Base-by-base conservation (phyloP, 805 yeast genomes). In the Yarrowia porcina region DNA sequence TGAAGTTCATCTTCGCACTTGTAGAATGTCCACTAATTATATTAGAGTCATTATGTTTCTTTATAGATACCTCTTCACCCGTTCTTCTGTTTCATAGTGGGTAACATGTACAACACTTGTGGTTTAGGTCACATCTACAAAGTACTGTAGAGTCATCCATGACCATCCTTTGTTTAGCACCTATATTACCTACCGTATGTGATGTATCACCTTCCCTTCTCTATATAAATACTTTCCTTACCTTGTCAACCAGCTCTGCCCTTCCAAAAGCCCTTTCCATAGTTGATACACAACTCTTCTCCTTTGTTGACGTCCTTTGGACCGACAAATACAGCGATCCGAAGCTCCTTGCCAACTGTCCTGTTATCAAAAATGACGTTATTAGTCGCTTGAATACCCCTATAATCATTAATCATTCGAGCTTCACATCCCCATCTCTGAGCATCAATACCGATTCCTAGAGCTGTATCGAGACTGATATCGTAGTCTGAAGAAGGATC, bases 261-360 rank as follows among this genome's bases (percentile, higher is more conserved):
- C 25, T 66, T 65, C 69, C 69, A 67, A 30, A 67, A 67, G 13
- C 69, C 69, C 27, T 67, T 67, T 13, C 70, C 70, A 47, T 67
- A 67, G 61, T 65, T 67, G n/a, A 67, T 60, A 30, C 67, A 66
- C 15, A 67, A 39, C 54, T 67, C 70, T 2, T 63, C 65, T 44
- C 69, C 68, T 32, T 66, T 65, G 30, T 36, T 38, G 13, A 67
- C 63, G 17, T 64, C 66, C 32, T 64, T 42, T 25, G 65, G 64
- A 8, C 61, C 60, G 38, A 65, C 67, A 38, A 49, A 67, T 2
- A 67, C 64, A 12, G 68, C 68, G 2, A 67, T 65, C 9, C 66
- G 50, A 17, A 67, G 63, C 56, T 67, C 67, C 13, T 45, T 64
- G 8, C 36, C 56, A 8, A 59, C 66, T 7, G 36, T 50, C 1